Evolutionary conservation across 2,329 filamentous ascomycete genomes (phyloP).

Genomic region (Whalleya microplaca): DNA sequence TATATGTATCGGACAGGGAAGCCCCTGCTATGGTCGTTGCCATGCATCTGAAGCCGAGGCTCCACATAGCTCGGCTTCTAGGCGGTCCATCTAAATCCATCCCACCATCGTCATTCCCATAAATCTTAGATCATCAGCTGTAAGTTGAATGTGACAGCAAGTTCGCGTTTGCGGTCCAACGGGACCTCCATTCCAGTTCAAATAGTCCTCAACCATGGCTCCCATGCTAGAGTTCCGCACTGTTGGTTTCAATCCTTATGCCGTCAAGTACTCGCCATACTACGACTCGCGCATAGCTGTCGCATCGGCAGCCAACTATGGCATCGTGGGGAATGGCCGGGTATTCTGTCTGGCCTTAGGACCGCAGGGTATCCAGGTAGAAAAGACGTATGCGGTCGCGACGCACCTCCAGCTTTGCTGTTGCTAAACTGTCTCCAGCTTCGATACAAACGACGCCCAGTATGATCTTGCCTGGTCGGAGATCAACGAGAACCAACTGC

Average conservation of each 20-base stretch:
- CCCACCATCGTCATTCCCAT: not conserved
- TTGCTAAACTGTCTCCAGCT: slow-evolving; percentile 55
- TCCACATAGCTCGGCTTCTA: slow-evolving; percentile 13
- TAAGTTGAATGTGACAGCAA: slow-evolving; percentile 10
- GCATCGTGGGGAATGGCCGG: slow-evolving; percentile 93
- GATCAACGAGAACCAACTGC: slow-evolving; percentile 91
- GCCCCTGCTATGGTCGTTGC: not conserved
- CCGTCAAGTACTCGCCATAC: slow-evolving; percentile 97
- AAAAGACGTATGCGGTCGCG: slow-evolving; percentile 69
- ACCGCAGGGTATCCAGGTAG: slow-evolving; percentile 77
- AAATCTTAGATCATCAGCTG: not conserved
- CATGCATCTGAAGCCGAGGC: slow-evolving; percentile 29
- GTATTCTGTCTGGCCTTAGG: slow-evolving; percentile 85
- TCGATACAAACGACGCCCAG: slow-evolving; percentile 95
- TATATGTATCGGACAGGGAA: not conserved
- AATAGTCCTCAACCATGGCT: slow-evolving; percentile 39
- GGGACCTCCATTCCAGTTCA: slow-evolving; percentile 3
- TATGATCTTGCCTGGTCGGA: slow-evolving; percentile 97
- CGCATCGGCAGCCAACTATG: slow-evolving; percentile 90
- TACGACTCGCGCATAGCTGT: slow-evolving; percentile 94
- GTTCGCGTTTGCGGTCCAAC: slow-evolving; percentile 2
- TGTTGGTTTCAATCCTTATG: slow-evolving; percentile 92
- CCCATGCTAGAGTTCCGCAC: slow-evolving; percentile 93
- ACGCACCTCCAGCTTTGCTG: not conserved
- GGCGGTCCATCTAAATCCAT: no score